Conservation (phyloP, 345 rosid genomes). For the Salix suchowensis region DNA sequence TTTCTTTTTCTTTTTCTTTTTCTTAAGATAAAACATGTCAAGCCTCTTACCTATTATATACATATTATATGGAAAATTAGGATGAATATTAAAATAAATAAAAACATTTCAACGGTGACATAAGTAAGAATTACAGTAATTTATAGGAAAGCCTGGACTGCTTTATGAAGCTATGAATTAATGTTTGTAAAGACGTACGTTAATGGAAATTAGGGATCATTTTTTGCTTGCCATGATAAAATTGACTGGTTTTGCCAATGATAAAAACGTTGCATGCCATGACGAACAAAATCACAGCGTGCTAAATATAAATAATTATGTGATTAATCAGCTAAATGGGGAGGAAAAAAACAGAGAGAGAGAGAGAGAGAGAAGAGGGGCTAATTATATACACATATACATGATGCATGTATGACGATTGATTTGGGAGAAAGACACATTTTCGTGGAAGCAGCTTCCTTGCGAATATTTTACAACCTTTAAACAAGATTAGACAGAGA, state of each 20-base stretch:
- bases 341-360: background rate
- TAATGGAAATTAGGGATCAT: background rate
- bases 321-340: background rate
- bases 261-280: too few relatives aligned
- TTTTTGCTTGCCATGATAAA: background rate
- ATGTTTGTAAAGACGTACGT: background rate
- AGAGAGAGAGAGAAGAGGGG: background rate
- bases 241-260: background rate
- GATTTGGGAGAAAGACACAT: background rate
- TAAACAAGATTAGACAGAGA: conserved; percentile 1
- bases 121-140: background rate
- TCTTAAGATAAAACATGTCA: too few relatives aligned
- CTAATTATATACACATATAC: background rate
- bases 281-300: too few relatives aligned
- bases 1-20: too few relatives aligned
- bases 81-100: too few relatives aligned
- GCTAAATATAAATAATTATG: too few relatives aligned
- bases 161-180: background rate
- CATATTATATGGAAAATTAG: too few relatives aligned
- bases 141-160: background rate
- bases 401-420: conserved; percentile 10
- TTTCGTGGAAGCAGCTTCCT: conserved; percentile 1
- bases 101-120: background rate
- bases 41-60: too few relatives aligned
- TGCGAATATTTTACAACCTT: background rate